Conservation (phyloP, 768 basidiomycete species). For the Russula earlei region DNA sequence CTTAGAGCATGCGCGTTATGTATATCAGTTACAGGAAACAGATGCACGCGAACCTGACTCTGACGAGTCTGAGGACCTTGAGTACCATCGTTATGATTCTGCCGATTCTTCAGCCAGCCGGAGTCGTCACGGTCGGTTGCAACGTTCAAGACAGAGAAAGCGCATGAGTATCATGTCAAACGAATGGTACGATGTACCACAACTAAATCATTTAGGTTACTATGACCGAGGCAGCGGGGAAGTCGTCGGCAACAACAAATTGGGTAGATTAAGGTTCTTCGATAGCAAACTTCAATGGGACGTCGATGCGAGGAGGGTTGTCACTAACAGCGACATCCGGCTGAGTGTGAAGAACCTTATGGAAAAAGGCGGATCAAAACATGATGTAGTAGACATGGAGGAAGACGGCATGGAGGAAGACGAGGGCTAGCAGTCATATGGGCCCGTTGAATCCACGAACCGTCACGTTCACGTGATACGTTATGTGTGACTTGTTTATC, state of each 20-base stretch:
- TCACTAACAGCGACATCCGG: conserved; percentile 13
- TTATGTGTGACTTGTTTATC: not conserved
- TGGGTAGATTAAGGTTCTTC: conserved; percentile 10
- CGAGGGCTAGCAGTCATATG: not conserved
- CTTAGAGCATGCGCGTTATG: conserved; percentile 56
- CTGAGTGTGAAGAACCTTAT: conserved; percentile 18
- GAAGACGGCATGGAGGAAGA: conserved; percentile 17
- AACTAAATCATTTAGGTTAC: conserved; percentile 35
- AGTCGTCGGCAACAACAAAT: conserved; percentile 21
- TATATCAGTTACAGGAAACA: conserved; percentile 32
- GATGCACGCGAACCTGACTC: conserved; percentile 24
- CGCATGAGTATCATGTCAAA: conserved; percentile 65
- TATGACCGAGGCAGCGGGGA: conserved; percentile 29
- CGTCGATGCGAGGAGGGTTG: conserved; percentile 14
- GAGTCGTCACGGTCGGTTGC: conserved; percentile 21
- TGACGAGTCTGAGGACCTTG: conserved; percentile 24
- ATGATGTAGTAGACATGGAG: conserved; percentile 17
- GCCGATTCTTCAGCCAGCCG: conserved; percentile 36
- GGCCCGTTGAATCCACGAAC: not conserved
- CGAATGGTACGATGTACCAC: conserved; percentile 43
- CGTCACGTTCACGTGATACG: conserved; percentile 14
- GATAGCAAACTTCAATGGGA: conserved; percentile 19
- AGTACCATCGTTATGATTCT: conserved; percentile 22
- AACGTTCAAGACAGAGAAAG: conserved; percentile 31
- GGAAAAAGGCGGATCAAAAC: conserved; percentile 14